Conservation (phyloP, 345 rosid species). For the Populus davidiana region DNA sequence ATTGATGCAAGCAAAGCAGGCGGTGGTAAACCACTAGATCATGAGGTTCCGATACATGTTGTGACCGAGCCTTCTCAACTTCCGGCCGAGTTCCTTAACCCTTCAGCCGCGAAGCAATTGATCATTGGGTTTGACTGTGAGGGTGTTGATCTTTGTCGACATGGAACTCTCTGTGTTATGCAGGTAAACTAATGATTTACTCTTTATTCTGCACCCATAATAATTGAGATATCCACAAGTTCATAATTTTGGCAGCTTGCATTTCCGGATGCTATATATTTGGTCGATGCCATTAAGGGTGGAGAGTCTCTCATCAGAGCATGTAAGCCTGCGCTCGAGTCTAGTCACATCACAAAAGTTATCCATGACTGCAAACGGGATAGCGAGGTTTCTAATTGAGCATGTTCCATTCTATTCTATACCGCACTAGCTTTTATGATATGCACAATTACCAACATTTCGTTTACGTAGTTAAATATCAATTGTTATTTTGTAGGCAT, state of each 20-base stretch:
- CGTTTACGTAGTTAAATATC: neutral
- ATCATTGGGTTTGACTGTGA: constrained; percentile 91
- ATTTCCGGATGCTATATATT: constrained; percentile 78
- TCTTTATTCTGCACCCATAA: too few relatives aligned
- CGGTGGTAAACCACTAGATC: constrained; percentile 22
- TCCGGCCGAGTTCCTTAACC: constrained; percentile 74
- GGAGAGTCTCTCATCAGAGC: constrained; percentile 70
- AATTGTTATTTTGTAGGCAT: constrained; percentile 51
- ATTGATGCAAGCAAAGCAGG: neutral
- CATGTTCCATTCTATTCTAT: constrained; percentile 22
- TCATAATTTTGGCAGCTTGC: constrained; percentile 62
- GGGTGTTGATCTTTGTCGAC: constrained; percentile 83
- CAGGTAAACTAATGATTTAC: constrained; percentile 46
- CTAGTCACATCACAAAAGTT: constrained; percentile 78
- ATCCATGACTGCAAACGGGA: constrained; percentile 99
- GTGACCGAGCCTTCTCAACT: constrained; percentile 72
- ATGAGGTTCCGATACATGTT: constrained; percentile 60
- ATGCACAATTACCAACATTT: constrained; percentile 5
- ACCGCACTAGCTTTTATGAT: constrained; percentile 4
- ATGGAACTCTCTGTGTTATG: constrained; percentile 83
- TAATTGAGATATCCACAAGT: neutral
- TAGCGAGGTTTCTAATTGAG: constrained; percentile 75
- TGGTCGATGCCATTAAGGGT: constrained; percentile 80
- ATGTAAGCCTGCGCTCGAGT: constrained; percentile 97
- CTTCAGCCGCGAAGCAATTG: constrained; percentile 53